phyloP scores from a whole-genome alignment of 2,329 filamentous ascomycete genomes.

The Trichoderma afroharzianum region DNA sequence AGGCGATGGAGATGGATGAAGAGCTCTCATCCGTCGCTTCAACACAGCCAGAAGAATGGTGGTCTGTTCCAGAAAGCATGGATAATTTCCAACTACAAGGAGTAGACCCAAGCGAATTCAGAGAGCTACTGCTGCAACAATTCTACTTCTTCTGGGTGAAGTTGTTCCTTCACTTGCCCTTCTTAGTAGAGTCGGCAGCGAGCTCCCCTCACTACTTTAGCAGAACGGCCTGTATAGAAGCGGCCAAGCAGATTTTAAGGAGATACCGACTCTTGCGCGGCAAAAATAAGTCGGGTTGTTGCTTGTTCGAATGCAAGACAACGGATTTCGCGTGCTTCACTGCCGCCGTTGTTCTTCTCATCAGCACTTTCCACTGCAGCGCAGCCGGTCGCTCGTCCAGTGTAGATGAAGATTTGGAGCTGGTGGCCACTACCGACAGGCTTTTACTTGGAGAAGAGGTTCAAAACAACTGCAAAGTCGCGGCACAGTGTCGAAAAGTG shows the following conservation, averaged over 20 bases:
- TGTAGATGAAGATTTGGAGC: conserved; percentile 13
- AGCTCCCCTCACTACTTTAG: conserved; percentile 36
- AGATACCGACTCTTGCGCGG: conserved; percentile 34
- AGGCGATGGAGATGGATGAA: conserved; percentile 38
- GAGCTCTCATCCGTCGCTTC: conserved; percentile 38
- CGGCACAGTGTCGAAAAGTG: conserved; percentile 21
- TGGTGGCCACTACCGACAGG: conserved; percentile 6
- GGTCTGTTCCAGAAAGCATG: conserved; percentile 29
- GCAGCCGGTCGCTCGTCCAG: background rate
- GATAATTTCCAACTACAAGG: conserved; percentile 3
- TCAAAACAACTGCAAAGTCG: conserved; percentile 15
- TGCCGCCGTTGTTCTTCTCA: conserved; percentile 38
- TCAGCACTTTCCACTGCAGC: conserved; percentile 27
- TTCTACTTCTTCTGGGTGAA: conserved; percentile 43
- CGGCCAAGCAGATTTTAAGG: conserved; percentile 16
- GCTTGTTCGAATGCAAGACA: conserved; percentile 44
- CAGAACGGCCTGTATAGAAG: conserved; percentile 19
- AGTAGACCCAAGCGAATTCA: conserved; percentile 26
- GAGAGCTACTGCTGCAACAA: conserved; percentile 38
- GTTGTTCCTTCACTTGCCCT: conserved; percentile 43
- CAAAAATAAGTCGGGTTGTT: conserved; percentile 24
- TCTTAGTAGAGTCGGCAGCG: conserved; percentile 32
- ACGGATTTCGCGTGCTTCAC: conserved; percentile 46
- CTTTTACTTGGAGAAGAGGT: conserved; percentile 6
- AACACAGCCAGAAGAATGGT: conserved; percentile 36